Evolutionary conservation across 139 green algal genomes (phyloP), one percentile per base, ranked within the genome.

Genomic region (Yamagishiella unicocca): DNA sequence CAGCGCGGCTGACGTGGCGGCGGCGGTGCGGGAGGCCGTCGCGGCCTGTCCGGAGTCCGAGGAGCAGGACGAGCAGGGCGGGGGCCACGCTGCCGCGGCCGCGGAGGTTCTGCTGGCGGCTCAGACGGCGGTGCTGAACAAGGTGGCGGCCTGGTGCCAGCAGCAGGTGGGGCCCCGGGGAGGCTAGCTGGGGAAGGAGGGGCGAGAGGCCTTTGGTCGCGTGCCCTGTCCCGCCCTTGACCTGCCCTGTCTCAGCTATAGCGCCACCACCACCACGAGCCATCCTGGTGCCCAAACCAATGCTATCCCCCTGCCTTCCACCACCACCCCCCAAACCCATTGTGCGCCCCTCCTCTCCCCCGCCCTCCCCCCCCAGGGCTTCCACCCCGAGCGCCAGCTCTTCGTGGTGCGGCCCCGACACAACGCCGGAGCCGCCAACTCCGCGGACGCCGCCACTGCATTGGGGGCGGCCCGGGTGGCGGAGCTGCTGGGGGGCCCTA

Each of bases 91-190:
- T 12, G n/a, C 5, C 45, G 74, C 25, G 2, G 50, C 1, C 12
- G 31, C 77, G 6, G 31, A 17, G 31, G 43, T 50, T 6, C 5
- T 72, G 37, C 10, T 5, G 2, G 82, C 67, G 14, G 82, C 50
- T 14, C 37, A 33, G 37, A 35, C 1, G 35, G 45, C 19, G 83
- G 17, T 74, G 37, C 45, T 10, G 68, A 45, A 25, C 25, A 71
- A 55, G 82, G 24, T 81, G 38, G 70, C 8, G 53, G 53, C 50
- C 21, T 82, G 83, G 83, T 82, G 70, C 53, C 27, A 38, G 37
- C 14, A 72, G 54, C 53, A 88, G 83, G 83, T 82, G 83, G 2
- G 67, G 21, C 1, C 40, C 40, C 10, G 71, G 21, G 40, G 38
- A 58, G 50, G 50, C 14, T 25, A 17, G 50, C 14, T 25, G 58